Base-by-base conservation (phyloP, 768 basidiomycete genomes). In the Tephrocybe sp. region DNA sequence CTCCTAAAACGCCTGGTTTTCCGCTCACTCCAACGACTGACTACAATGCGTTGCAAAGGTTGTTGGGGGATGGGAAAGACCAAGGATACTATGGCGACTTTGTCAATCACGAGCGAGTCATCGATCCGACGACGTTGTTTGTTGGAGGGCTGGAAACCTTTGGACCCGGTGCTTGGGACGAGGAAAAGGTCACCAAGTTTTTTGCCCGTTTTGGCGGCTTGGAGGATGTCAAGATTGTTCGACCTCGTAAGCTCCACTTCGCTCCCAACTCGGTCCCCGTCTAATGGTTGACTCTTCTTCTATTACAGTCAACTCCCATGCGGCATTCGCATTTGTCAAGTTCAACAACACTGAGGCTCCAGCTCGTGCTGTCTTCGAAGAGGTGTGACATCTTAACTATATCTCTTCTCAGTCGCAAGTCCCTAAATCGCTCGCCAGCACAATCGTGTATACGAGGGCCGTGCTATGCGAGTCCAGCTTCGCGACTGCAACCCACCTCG, bases 301-400 rank as follows among this genome's bases (percentile, higher is more conserved):
- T 7, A 19, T 31, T 26, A 39, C 49, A 90, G 87, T 69, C 27
- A 82, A 79, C 55, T 80, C 80, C 37, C 77, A 74, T 54, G 75
- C 82, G n/a, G 87, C 82, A 2, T 92, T 89, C 61, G 89, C 89
- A 1, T 90, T 92, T 59, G 79, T 92, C 50, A 86, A 78, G 61
- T 92, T 84, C 61, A 72, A 79, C 52, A 79, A 82, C 49, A 72
- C 73, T 2, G 81, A 85, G 8, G 72, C 81, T 26, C 80, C 88
- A n/a, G 72, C 76, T n/a, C 78, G 74, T 48, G 89, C 89, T 4
- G 76, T 90, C 18, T 65, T 64, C 24, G 79, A 78, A 63, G 83
- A 89, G 74, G 89, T 87, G 44, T 34, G 59, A 53, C 18, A 25
- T 18, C 22, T 24, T 27, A 22, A 30, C 16, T 42, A 8, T 28